Evolutionary conservation across 495 filamentous ascomycete genomes (phyloP).

Genomic region (Trypethelium eluteriae): DNA sequence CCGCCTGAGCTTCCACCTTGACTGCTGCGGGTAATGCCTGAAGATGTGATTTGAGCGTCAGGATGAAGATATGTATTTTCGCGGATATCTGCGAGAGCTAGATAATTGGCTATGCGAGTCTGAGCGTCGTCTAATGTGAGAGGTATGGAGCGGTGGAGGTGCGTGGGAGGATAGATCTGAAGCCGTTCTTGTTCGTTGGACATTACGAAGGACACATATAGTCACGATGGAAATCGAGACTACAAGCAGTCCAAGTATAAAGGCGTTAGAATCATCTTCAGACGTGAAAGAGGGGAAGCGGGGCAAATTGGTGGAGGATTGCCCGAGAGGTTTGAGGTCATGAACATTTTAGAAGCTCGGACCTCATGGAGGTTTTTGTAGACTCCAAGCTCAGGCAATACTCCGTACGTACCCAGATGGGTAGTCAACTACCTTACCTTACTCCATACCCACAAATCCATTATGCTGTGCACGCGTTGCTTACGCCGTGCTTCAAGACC

Average conservation of each 20-base stretch:
- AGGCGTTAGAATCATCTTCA: background rate
- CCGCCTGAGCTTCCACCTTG: slow-evolving; percentile 46
- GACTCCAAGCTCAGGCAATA: background rate
- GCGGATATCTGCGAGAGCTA: slow-evolving; percentile 43
- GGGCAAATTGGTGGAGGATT: background rate
- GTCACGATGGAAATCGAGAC: background rate
- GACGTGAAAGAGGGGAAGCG: background rate
- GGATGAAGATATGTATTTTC: slow-evolving; percentile 55
- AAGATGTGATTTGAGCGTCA: slow-evolving; percentile 53
- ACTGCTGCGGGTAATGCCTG: slow-evolving; percentile 46
- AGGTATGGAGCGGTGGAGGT: slow-evolving; percentile 37
- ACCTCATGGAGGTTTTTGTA: background rate
- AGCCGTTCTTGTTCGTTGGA: slow-evolving; percentile 7
- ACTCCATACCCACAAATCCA: background rate
- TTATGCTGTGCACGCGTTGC: slow-evolving; percentile 30
- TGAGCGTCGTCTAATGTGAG: slow-evolving; percentile 49
- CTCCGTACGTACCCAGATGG: background rate
- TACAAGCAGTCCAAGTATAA: background rate
- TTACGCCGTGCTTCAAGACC: background rate
- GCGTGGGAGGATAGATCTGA: slow-evolving; percentile 38
- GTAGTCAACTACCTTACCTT: too few relatives aligned
- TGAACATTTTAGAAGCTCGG: slow-evolving; percentile 11
- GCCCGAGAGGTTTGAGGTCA: background rate
- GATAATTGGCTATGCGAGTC: slow-evolving; percentile 51
- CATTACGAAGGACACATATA: background rate